Percentiles rank a stretch among this genome's conserved stretches.
Evolutionary conservation across 257 asterid species (phyloP).

Genomic region (Petunia axillaris): DNA sequence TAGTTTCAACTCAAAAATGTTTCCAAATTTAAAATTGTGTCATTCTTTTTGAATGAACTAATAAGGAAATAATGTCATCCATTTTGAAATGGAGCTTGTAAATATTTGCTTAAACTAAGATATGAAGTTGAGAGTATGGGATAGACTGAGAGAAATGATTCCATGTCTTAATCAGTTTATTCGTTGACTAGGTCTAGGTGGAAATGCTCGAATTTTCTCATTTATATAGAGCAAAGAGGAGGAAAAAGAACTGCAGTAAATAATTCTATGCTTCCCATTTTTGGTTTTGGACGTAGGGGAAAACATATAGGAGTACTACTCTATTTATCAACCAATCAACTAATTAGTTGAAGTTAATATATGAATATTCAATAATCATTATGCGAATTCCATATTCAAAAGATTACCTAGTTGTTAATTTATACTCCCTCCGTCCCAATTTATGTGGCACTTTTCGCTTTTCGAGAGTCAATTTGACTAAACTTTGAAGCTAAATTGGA

Average conservation of each 20-base stretch:
- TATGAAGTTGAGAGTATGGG: background rate
- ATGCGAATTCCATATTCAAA: slow-evolving; percentile 8
- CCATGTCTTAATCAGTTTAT: background rate
- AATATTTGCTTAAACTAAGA: background rate
- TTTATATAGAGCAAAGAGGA: background rate
- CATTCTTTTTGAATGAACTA: too few relatives aligned
- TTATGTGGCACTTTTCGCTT: too few relatives aligned
- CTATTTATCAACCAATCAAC: too few relatives aligned
- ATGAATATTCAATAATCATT: background rate
- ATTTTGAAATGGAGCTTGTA: too few relatives aligned
- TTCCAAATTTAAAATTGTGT: too few relatives aligned
- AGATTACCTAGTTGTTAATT: background rate
- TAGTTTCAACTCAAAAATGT: too few relatives aligned
- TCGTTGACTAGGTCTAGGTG: background rate
- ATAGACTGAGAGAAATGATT: background rate
- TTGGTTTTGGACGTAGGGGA: background rate
- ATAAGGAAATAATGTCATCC: too few relatives aligned
- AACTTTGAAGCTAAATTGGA: too few relatives aligned
- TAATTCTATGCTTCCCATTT: background rate
- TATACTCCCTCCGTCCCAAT: too few relatives aligned
- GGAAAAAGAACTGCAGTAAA: too few relatives aligned
- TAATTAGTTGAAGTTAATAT: background rate
- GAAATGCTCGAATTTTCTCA: background rate
- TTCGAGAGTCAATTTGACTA: too few relatives aligned
- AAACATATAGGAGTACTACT: too few relatives aligned